phyloP scores from a whole-genome alignment of 2,329 filamentous ascomycete genomes.

The Trichoderma sp. region DNA sequence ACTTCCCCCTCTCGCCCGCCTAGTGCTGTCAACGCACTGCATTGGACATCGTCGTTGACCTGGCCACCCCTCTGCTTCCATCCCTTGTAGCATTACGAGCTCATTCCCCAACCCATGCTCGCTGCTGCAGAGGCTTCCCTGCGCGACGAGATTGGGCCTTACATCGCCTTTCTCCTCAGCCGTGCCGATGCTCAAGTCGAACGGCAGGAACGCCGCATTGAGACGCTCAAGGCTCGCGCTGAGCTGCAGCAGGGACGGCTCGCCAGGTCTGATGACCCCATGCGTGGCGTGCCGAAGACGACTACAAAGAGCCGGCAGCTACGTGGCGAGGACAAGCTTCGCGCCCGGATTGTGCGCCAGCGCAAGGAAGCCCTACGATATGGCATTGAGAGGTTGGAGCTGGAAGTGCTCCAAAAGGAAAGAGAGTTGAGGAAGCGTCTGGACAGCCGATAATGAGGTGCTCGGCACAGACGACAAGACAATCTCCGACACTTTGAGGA shows the following conservation, averaged over 20 bases:
- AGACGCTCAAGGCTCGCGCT: slow-evolving; percentile 78
- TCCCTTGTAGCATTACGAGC: slow-evolving; percentile 77
- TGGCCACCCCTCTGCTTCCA: slow-evolving; percentile 10
- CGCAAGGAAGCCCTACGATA: slow-evolving; percentile 86
- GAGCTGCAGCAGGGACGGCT: slow-evolving; percentile 79
- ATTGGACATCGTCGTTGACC: slow-evolving; percentile 11
- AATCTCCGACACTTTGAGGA: no score
- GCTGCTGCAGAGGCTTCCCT: slow-evolving; percentile 80
- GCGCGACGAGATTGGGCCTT: slow-evolving; percentile 86
- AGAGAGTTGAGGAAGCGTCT: slow-evolving; percentile 58
- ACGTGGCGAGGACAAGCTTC: slow-evolving; percentile 55
- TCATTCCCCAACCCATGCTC: slow-evolving; percentile 82
- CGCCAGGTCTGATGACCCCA: slow-evolving; percentile 34
- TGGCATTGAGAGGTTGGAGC: slow-evolving; percentile 79
- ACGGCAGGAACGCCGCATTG: slow-evolving; percentile 78
- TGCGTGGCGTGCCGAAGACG: background rate
- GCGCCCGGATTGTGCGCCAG: slow-evolving; percentile 66
- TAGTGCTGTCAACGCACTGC: background rate
- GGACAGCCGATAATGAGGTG: slow-evolving; percentile 40
- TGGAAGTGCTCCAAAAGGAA: slow-evolving; percentile 80
- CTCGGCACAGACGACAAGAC: no score
- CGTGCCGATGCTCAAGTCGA: slow-evolving; percentile 83
- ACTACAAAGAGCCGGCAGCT: slow-evolving; percentile 43
- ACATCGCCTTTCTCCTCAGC: slow-evolving; percentile 75
- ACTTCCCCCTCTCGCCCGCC: background rate